Percentiles rank a stretch among this genome's conserved stretches.
Evolutionary conservation across 176 grass and related monocot species (phyloP).

Genomic region (Eragrostis nindensis): DNA sequence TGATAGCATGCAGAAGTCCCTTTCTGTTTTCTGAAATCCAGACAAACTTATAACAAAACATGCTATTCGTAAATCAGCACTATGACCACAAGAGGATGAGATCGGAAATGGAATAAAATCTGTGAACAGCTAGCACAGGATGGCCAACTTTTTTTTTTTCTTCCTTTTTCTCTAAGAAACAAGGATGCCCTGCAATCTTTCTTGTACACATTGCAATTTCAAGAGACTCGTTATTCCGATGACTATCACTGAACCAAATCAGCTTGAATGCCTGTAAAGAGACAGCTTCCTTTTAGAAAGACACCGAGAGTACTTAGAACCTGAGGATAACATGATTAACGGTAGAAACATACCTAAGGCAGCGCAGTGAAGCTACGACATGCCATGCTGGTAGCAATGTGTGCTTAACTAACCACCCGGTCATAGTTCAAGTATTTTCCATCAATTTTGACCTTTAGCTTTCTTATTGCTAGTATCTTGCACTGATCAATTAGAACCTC

Average conservation of each 20-base stretch:
- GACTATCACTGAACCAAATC: neutral
- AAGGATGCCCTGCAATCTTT: too few species aligned
- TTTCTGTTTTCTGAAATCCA: neutral
- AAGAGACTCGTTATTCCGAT: neutral
- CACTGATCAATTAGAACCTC: neutral
- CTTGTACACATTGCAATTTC: too few species aligned
- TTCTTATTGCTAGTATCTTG: neutral
- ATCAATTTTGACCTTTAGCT: neutral
- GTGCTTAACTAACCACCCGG: neutral
- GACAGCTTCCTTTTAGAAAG: neutral
- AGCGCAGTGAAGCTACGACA: neutral
- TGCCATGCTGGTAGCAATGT: too few species aligned
- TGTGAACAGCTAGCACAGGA: too few species aligned
- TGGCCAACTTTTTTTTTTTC: too few species aligned
- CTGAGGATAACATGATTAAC: neutral
- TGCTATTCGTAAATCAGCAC: too few species aligned
- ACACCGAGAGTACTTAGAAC: neutral
- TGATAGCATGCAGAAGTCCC: neutral
- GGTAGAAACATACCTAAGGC: neutral
- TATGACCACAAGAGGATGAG: too few species aligned
- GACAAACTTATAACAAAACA: too few species aligned
- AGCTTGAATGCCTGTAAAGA: neutral
- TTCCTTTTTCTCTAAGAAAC: too few species aligned
- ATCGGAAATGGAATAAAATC: too few species aligned
- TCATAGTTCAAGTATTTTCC: fast-evolving